Percentiles rank a stretch among this genome's conserved stretches.
Evolutionary conservation across 495 filamentous ascomycete genomes (phyloP).

Genomic region (Aspergillus saccharolyticus): DNA sequence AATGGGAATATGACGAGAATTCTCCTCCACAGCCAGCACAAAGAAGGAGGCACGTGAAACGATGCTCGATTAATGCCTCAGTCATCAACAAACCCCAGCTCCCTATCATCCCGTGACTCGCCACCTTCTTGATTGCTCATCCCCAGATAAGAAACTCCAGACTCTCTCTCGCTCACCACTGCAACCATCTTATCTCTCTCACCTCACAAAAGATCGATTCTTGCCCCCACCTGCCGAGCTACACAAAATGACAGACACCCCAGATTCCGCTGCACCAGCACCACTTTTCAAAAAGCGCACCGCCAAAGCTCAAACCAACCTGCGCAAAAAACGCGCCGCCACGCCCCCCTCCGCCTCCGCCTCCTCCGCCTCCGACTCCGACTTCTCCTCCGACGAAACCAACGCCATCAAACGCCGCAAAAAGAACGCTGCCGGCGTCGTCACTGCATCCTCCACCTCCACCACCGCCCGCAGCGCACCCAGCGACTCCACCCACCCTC

Average conservation of each 20-base stretch:
- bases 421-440: conserved; percentile 62
- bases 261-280: neutral
- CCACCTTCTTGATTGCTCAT: neutral
- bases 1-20: too few species aligned
- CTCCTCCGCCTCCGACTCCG: conserved; percentile 53
- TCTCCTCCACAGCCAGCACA: too few species aligned
- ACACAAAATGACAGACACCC: neutral
- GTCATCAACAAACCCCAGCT: neutral
- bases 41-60: too few species aligned
- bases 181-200: too few species aligned
- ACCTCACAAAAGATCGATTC: too few species aligned
- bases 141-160: neutral
- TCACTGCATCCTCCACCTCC: conserved; percentile 51
- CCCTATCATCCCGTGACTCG: neutral
- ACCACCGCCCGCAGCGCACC: conserved; percentile 32
- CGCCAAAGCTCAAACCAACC: conserved; percentile 66
- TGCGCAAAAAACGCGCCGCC: conserved; percentile 78
- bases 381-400: conserved; percentile 71
- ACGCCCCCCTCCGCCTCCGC: conserved; percentile 57
- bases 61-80: neutral
- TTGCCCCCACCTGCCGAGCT: too few species aligned
- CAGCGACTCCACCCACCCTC: conserved; percentile 51
- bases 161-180: neutral
- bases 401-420: conserved; percentile 72
- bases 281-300: conserved; percentile 76